phyloP scores from a whole-genome alignment of 2,329 filamentous ascomycete genomes.

The Cordyceps farinosa region DNA sequence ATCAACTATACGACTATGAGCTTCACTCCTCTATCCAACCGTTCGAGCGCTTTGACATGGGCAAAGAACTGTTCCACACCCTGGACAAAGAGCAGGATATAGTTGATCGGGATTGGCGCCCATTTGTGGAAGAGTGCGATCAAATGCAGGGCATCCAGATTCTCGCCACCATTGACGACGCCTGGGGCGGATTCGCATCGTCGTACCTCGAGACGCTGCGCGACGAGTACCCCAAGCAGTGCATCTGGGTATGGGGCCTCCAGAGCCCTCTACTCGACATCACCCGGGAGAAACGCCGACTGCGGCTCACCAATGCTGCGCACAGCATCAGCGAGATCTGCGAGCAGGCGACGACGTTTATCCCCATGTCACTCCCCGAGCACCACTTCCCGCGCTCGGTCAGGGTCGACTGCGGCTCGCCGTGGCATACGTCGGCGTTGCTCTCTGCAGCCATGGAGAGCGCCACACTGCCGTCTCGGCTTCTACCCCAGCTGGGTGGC shows the following conservation, averaged over 20 bases:
- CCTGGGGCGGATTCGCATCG: constrained; percentile 74
- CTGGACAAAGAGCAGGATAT: constrained; percentile 80
- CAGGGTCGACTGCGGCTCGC: constrained; percentile 57
- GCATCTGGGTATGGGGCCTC: constrained; percentile 82
- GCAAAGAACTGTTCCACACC: constrained; percentile 69
- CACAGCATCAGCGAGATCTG: constrained; percentile 66
- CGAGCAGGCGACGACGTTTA: constrained; percentile 69
- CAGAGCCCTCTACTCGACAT: constrained; percentile 58
- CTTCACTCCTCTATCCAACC: constrained; percentile 75
- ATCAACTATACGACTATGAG: constrained; percentile 85
- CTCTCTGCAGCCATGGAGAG: constrained; percentile 75
- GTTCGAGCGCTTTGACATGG: constrained; percentile 86
- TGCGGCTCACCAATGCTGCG: constrained; percentile 70
- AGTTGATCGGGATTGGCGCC: constrained; percentile 82
- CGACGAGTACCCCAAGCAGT: constrained; percentile 87
- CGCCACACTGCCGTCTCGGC: constrained; percentile 69
- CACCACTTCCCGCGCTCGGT: constrained; percentile 54
- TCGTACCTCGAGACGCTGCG: constrained; percentile 72
- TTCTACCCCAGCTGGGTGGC: constrained; percentile 43
- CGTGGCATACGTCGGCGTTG: constrained; percentile 78
- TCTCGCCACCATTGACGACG: constrained; percentile 68
- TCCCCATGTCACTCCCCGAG: constrained; percentile 68
- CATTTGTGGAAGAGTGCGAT: constrained; percentile 90
- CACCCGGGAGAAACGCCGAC: constrained; percentile 47
- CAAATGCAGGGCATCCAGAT: constrained; percentile 84